Evolutionary conservation across 2,329 filamentous ascomycete species (phyloP), one percentile per base, ranked within the genome.

Genomic region (Aspergillus nomiae): DNA sequence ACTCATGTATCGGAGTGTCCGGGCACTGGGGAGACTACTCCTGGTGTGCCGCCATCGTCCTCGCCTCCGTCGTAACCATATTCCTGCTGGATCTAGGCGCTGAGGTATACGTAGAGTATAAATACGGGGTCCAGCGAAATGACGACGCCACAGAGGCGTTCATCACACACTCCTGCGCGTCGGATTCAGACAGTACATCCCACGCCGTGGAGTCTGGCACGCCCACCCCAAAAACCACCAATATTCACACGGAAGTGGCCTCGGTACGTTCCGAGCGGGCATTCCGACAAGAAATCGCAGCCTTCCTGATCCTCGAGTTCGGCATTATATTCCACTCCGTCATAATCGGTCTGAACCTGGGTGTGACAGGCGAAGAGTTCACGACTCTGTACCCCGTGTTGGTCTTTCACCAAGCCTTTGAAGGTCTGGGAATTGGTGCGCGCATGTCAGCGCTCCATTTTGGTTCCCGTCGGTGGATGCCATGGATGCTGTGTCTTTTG

Each of bases 321-420:
- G 86, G 87, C 64, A 84, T 89, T 64, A 83, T 89, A 60, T 88
- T 89, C 76, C 87, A 89, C 76, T 86, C 84, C 4, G 83, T 89
- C 56, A 87, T 89, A 71, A 88, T 89, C 64, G 87, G 87, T 2
- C 80, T 89, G 59, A 89, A 86, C 59, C 78, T 89, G 11, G 87
- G 85, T 10, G 85, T 87, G n/a, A 81, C 83, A 0, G 83, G 85
- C 28, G 74, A 81, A 0, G 86, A 88, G 54, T 89, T 89, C 75
- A 73, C 77, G 36, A 84, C 85, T 0, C 78, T 89, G 2, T 87
- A 87, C 71, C 82, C 84, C 3, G 86, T 88, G 45, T 79, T 89
- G 1, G 82, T 87, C 60, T 89, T 89, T 76, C 87, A 89, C 67
- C 87, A 89, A 70, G 82, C 84, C 12, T 89, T 89, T 62, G 87